Evolutionary conservation across 345 rosid genomes (phyloP).

Genomic region (Noccaea caerulescens): DNA sequence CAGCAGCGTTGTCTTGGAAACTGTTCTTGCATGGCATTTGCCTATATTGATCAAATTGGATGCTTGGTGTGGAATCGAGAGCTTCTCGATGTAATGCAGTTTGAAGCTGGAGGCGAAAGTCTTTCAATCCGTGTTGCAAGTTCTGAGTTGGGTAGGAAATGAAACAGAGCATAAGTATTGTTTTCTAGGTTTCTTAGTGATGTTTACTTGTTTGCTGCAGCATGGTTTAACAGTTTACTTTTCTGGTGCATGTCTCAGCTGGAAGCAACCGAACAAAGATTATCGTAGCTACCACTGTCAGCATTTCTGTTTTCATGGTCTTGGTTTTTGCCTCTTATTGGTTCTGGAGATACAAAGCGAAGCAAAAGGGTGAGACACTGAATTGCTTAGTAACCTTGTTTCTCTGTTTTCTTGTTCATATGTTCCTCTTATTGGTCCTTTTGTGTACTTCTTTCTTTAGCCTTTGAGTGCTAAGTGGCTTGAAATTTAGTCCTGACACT

Average conservation of each 20-base stretch:
- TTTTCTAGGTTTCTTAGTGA: background rate
- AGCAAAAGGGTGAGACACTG: conserved; percentile 33
- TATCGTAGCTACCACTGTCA: conserved; percentile 33
- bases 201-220: conserved; percentile 16
- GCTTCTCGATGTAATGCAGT: conserved; percentile 40
- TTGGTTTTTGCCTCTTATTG: conserved; percentile 24
- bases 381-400: conserved; percentile 2
- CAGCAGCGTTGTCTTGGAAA: conserved; percentile 38
- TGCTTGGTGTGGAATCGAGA: conserved; percentile 42
- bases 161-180: conserved; percentile 8
- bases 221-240: conserved; percentile 18
- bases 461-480: background rate
- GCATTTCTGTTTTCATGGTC: conserved; percentile 20
- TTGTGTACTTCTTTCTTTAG: background rate
- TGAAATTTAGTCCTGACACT: conserved; percentile 18
- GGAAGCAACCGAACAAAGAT: conserved; percentile 40
- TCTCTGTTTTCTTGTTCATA: background rate
- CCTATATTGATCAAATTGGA: conserved; percentile 39
- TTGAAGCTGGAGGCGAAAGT: conserved; percentile 33
- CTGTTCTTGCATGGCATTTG: conserved; percentile 43
- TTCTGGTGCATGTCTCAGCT: conserved; percentile 34
- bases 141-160: conserved; percentile 42
- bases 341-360: conserved; percentile 33
- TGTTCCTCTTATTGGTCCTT: too few species aligned
- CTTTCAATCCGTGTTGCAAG: conserved; percentile 41